phyloP scores from a whole-genome alignment of 1,284 basidiomycete genomes.

The Microbotryomycetes sp. region DNA sequence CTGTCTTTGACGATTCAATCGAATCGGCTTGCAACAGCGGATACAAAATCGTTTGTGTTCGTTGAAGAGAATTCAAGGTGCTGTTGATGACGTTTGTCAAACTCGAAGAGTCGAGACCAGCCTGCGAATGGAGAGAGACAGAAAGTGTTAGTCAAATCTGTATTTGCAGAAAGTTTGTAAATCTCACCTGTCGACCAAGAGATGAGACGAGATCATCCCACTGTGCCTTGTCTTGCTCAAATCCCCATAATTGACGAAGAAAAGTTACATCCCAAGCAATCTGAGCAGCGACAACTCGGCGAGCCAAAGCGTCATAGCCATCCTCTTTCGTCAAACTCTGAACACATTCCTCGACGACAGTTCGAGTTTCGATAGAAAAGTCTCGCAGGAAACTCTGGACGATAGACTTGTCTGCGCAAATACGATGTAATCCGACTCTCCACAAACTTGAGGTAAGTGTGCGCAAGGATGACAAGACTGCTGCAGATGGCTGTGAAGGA shows the following conservation, averaged over 20 bases:
- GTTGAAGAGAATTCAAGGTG: constrained; percentile 15
- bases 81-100: neutral
- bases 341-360: neutral
- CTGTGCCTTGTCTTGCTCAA: neutral
- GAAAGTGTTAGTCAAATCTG: neutral
- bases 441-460: constrained; percentile 7
- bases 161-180: neutral
- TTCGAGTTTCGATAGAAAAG: neutral
- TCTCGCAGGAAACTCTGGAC: constrained; percentile 4
- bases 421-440: constrained; percentile 11
- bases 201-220: neutral
- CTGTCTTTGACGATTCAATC: neutral
- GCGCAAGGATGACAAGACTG: constrained; percentile 10
- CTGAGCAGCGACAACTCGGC: constrained; percentile 7
- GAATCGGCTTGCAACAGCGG: constrained; percentile 2
- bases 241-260: neutral
- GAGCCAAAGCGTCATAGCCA: neutral
- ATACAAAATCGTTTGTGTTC: constrained; percentile 24
- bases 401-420: constrained; percentile 3
- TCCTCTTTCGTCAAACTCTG: too few species aligned
- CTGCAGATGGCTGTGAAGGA: constrained; percentile 12
- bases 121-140: neutral
- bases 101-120: neutral
- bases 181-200: too few species aligned
- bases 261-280: constrained; percentile 19